Conservation (phyloP, 139 green algal genomes). For the Chlorella sp. region DNA sequence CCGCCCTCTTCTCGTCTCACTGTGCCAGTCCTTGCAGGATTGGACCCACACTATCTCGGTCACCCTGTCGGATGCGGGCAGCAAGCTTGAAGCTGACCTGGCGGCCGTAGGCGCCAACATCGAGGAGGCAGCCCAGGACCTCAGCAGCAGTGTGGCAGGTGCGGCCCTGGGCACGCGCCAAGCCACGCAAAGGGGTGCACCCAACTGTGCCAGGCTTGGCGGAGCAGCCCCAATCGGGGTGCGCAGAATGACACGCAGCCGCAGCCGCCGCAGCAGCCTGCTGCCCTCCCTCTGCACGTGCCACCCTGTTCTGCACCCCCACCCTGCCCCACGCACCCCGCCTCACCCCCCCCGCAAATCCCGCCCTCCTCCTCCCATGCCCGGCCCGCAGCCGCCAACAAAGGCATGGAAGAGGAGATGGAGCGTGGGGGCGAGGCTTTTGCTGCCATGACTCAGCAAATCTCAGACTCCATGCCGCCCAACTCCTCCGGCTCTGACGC, state of each 20-base stretch:
- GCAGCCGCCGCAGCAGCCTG: background rate
- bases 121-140: background rate
- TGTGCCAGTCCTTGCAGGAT: background rate
- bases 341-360: background rate
- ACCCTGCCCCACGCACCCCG: no score
- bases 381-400: slow-evolving; percentile 13
- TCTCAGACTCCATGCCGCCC: background rate
- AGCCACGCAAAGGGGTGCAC: no score
- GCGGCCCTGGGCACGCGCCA: background rate
- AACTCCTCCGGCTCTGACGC: background rate
- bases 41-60: background rate
- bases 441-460: background rate
- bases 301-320: no score
- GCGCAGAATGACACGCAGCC: background rate
- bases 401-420: background rate
- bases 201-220: no score
- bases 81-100: background rate
- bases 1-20: no score
- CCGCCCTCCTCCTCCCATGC: no score
- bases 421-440: slow-evolving; percentile 11
- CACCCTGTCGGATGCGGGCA: background rate
- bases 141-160: slow-evolving; percentile 2
- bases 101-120: background rate
- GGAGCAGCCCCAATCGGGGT: no score
- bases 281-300: no score